Conservation (phyloP, 257 asterid species). For the Solanum chmielewskii region DNA sequence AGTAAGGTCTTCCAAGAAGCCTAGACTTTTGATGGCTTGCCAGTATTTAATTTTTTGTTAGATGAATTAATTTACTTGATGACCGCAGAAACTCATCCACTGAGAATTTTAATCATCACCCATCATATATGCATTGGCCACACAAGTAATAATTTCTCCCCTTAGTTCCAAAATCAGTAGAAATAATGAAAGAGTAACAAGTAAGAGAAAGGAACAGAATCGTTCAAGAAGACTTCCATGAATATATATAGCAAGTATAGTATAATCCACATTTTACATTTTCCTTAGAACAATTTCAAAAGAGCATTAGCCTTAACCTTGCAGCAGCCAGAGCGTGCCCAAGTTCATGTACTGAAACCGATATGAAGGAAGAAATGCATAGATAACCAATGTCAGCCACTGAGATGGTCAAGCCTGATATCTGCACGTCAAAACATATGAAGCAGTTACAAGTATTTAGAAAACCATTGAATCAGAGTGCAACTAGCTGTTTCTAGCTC, state of each 20-base stretch:
- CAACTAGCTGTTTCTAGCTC: background rate
- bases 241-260: background rate
- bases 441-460: background rate
- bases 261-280: background rate
- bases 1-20: background rate
- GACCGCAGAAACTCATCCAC: background rate
- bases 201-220: background rate
- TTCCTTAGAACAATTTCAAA: background rate
- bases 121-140: background rate
- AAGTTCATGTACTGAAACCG: conserved; percentile 68
- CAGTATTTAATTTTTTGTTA: background rate
- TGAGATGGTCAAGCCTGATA: conserved; percentile 44
- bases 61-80: background rate
- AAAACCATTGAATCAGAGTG: background rate
- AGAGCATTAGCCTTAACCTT: conserved; percentile 41
- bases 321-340: conserved; percentile 98
- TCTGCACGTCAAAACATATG: conserved; percentile 28
- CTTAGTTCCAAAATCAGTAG: background rate
- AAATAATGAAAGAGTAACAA: background rate
- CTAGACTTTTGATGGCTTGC: background rate
- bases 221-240: background rate
- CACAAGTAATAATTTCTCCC: background rate
- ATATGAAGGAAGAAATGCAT: conserved; percentile 51
- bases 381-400: conserved; percentile 47
- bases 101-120: background rate